Evolutionary conservation across 2,329 filamentous ascomycete species (phyloP).

Genomic region (Scopulariopsis brevicaulis): DNA sequence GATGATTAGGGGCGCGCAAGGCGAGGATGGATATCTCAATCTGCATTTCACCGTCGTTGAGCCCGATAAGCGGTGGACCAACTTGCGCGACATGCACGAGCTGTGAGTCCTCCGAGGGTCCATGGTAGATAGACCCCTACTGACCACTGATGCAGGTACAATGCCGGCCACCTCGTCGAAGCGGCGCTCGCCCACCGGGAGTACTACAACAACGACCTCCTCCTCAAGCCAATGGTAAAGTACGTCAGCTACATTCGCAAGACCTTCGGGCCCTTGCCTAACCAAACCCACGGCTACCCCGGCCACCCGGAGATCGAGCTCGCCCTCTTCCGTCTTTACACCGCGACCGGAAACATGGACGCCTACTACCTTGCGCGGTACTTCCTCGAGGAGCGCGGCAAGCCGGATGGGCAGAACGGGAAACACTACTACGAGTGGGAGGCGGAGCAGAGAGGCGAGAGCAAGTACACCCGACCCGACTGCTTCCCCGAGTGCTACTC

Average conservation of each 20-base stretch:
- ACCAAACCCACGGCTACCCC: conserved; percentile 45
- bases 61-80: conserved; percentile 41
- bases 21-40: conserved; percentile 50
- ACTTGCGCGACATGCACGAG: conserved; percentile 51
- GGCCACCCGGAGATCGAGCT: conserved; percentile 43
- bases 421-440: conserved; percentile 44
- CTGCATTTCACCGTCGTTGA: conserved; percentile 51
- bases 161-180: conserved; percentile 51
- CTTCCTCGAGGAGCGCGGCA: conserved; percentile 47
- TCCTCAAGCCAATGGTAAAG: conserved; percentile 39
- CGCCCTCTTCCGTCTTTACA: conserved; percentile 25
- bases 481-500: conserved; percentile 28
- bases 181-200: conserved; percentile 44
- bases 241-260: conserved; percentile 40
- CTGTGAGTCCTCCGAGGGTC: no score
- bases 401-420: conserved; percentile 32
- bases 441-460: conserved; percentile 34
- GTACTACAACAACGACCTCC: conserved; percentile 35
- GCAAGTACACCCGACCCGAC: conserved; percentile 30
- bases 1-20: conserved; percentile 45
- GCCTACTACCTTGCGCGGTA: conserved; percentile 37
- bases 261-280: conserved; percentile 36
- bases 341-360: conserved; percentile 19
- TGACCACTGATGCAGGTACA: no score
- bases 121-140: no score